Conservation (phyloP, 2,329 filamentous ascomycete genomes). For the Cladobotryum mycophilum region DNA sequence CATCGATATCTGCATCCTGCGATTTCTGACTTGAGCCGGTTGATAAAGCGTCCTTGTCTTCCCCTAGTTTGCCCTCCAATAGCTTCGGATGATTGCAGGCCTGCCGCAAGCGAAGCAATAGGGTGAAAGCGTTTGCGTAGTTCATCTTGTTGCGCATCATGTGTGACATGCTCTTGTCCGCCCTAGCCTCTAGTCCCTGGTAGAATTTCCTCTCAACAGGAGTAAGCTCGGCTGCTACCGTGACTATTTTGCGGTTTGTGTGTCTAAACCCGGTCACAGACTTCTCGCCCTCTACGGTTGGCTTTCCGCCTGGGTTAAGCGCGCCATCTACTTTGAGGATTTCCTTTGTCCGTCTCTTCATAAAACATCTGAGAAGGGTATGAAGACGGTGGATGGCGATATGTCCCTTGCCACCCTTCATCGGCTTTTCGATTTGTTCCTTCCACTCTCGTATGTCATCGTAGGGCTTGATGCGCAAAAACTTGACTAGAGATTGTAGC, state of each 20-base stretch:
- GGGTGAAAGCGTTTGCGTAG: slow-evolving; percentile 88
- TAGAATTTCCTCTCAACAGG: slow-evolving; percentile 81
- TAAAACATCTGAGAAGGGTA: slow-evolving; percentile 81
- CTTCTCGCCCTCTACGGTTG: slow-evolving; percentile 40
- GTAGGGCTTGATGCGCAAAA: slow-evolving; percentile 87
- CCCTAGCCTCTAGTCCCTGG: slow-evolving; percentile 71
- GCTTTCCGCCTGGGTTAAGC: slow-evolving; percentile 68
- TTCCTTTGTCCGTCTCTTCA: slow-evolving; percentile 98
- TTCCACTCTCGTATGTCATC: slow-evolving; percentile 84
- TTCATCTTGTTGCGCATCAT: slow-evolving; percentile 83
- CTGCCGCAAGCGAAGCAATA: slow-evolving; percentile 85
- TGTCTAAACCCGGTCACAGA: slow-evolving; percentile 74
- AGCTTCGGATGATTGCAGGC: slow-evolving; percentile 92
- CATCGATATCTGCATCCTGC: slow-evolving; percentile 64
- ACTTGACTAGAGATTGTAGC: slow-evolving; percentile 86
- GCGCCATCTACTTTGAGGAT: slow-evolving; percentile 86
- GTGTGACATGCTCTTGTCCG: slow-evolving; percentile 76
- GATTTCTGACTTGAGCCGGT: slow-evolving; percentile 52
- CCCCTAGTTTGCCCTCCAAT: slow-evolving; percentile 75
- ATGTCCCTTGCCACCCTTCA: slow-evolving; percentile 85
- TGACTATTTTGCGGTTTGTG: slow-evolving; percentile 82
- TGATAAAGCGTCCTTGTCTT: slow-evolving; percentile 78
- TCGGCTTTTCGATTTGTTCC: slow-evolving; percentile 78
- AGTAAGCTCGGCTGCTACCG: slow-evolving; percentile 70
- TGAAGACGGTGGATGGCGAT: slow-evolving; percentile 84